Base-by-base conservation (phyloP, 345 rosid genomes). In the Syzygium jambos region DNA sequence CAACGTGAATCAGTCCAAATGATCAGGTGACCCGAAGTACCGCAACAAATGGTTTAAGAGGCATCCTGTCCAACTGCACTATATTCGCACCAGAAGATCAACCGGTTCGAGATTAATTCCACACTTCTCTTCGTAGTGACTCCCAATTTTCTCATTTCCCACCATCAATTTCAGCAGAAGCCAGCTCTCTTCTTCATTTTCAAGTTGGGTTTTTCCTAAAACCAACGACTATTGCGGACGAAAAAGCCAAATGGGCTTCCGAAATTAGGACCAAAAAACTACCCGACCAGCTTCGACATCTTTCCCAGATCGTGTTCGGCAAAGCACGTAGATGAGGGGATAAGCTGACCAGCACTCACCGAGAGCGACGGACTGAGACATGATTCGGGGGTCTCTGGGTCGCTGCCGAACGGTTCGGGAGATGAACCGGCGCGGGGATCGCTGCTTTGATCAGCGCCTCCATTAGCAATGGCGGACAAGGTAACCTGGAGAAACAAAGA, bases 371-470 rank as follows among this genome's bases (percentile, higher is more conserved):
- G 34, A 87, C 46, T 10, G 78, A 59, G 77, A 80, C 30, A 43
- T 11, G 25, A 27, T n/a, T 87, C 54, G 73, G 61, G 17, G 65
- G 59, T 29, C 88, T 78, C 55, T 7, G 52, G 51, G 34, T 49
- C 9, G 43, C 25, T 5, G 59, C 3, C 22, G 7, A 15, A 78
- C 85, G 51, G 68, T 49, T 52, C 65, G 68, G 85, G 84, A 91
- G 78, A 53, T 53, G 86, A 86, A 30, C 55, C 84, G 88, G 88
- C 61, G 88, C 84, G 53, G 87, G 91, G 51, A 88, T 91, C 80
- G 87, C 87, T 11, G 91, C 87, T 85, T 78, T 91, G 41, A 90
- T 73, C 85, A 90, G 61, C 88, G 92, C 41, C 51, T 85, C 91
- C 91, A 91, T 88, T 49, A 30, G 56, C 77, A 14, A 41, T 61